A percentile compares a stretch with the other conserved stretches of the same genome.
Conservation (phyloP, 441 rosid species). For the Manihot esculenta region DNA sequence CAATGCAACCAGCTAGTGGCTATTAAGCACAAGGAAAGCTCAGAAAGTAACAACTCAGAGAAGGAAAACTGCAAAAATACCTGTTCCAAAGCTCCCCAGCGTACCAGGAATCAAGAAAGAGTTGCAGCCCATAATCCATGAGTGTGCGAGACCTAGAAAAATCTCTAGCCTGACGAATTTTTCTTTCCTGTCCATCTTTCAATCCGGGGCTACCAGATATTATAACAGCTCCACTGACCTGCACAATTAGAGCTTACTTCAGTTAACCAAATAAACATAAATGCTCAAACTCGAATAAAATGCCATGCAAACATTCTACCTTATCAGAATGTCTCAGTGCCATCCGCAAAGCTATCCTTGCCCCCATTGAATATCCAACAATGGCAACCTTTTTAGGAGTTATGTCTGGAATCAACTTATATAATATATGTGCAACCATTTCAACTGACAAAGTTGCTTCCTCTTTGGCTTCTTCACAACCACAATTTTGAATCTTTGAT, state of each 20-base stretch:
- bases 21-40: neutral
- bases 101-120: constrained; percentile 75
- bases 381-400: constrained; percentile 59
- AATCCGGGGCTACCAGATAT: constrained; percentile 95
- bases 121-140: constrained; percentile 55
- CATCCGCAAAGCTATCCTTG: constrained; percentile 82
- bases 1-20: constrained; percentile 5
- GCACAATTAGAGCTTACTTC: neutral
- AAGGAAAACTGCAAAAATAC: constrained; percentile 36
- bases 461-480: constrained; percentile 27
- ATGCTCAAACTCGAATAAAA: constrained; percentile 4
- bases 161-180: constrained; percentile 71
- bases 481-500: constrained; percentile 44
- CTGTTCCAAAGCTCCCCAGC: constrained; percentile 79
- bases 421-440: constrained; percentile 44
- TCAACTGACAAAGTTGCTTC: constrained; percentile 57
- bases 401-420: constrained; percentile 47
- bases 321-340: constrained; percentile 57
- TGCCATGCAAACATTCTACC: constrained; percentile 39
- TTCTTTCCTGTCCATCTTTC: constrained; percentile 50
- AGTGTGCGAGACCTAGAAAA: constrained; percentile 62
- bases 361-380: constrained; percentile 98
- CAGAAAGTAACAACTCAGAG: neutral
- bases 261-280: constrained; percentile 8
- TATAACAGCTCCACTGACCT: constrained; percentile 26